These are phyloP conservation scores for Ophiostoma australiae DNA, from an alignment of 2,329 filamentous ascomycete genomes.

Conservation along the genomic window DNA sequence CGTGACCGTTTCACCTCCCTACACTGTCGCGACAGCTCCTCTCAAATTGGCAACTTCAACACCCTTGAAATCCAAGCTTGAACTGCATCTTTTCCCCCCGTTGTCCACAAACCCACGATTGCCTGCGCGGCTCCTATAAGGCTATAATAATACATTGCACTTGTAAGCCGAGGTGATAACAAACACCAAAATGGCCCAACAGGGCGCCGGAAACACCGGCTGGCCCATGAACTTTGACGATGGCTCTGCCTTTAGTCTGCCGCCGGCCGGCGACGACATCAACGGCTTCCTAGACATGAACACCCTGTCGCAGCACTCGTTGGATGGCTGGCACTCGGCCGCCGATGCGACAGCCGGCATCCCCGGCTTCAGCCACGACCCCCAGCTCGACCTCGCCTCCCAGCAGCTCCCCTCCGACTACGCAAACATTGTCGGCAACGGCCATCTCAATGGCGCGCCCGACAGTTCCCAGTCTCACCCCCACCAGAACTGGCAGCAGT, in stretches of 20 bases:
- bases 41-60: background rate
- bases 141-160: background rate
- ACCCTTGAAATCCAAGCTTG: background rate
- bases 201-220: conserved; percentile 24
- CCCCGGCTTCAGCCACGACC: background rate
- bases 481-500: conserved; percentile 19
- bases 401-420: conserved; percentile 16
- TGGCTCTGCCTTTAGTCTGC: conserved; percentile 21
- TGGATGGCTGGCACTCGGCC: conserved; percentile 22
- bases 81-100: background rate
- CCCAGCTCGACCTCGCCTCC: conserved; percentile 13
- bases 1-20: conserved; percentile 16
- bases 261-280: conserved; percentile 20
- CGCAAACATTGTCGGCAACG: conserved; percentile 10
- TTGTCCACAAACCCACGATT: background rate
- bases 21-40: background rate
- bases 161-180: conserved; percentile 19
- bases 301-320: conserved; percentile 22
- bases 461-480: background rate
- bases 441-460: background rate
- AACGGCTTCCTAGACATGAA: conserved; percentile 23
- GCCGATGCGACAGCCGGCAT: background rate
- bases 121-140: background rate
- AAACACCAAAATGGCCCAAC: conserved; percentile 27
- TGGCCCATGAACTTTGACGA: conserved; percentile 26